These are phyloP conservation scores for Radiomyces spectabilis DNA, from an alignment of 192 early-diverging fungal genomes.

Conservation along the genomic window DNA sequence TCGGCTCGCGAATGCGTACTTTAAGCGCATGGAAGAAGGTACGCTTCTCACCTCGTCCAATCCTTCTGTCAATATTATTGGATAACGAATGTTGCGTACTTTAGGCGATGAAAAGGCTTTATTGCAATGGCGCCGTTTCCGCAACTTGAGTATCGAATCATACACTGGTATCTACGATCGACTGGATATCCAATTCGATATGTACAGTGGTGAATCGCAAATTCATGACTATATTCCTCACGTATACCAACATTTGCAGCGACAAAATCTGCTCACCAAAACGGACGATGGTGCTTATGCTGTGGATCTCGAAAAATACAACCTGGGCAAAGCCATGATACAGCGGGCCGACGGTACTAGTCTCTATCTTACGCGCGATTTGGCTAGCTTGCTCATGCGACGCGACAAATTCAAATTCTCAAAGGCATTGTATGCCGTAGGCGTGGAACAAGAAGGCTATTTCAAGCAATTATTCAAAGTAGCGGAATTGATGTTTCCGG, in stretches of 20 bases:
- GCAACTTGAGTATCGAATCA: constrained; percentile 76
- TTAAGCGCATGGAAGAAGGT: constrained; percentile 86
- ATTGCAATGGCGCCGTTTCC: constrained; percentile 74
- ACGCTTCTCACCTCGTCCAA: neutral
- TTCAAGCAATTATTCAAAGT: constrained; percentile 89
- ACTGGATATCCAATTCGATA: constrained; percentile 76
- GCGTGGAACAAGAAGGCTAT: constrained; percentile 76
- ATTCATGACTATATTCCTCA: constrained; percentile 57
- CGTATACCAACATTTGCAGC: constrained; percentile 58
- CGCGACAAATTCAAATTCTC: constrained; percentile 68
- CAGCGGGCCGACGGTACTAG: constrained; percentile 79
- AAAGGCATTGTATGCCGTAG: constrained; percentile 82
- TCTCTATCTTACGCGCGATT: constrained; percentile 86
- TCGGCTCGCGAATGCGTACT: constrained; percentile 77
- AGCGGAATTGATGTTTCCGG: constrained; percentile 60
- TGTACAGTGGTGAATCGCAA: constrained; percentile 89
- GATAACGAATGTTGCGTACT: neutral
- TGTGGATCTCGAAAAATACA: constrained; percentile 67
- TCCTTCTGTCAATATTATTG: too few relatives aligned
- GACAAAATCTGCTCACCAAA: constrained; percentile 49
- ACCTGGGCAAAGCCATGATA: constrained; percentile 68
- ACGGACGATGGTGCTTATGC: constrained; percentile 69
- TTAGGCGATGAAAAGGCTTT: constrained; percentile 53
- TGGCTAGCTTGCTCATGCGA: constrained; percentile 79
- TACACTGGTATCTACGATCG: constrained; percentile 79